Evolutionary conservation across 2,329 filamentous ascomycete species (phyloP).

Genomic region (Calonectria montana): DNA sequence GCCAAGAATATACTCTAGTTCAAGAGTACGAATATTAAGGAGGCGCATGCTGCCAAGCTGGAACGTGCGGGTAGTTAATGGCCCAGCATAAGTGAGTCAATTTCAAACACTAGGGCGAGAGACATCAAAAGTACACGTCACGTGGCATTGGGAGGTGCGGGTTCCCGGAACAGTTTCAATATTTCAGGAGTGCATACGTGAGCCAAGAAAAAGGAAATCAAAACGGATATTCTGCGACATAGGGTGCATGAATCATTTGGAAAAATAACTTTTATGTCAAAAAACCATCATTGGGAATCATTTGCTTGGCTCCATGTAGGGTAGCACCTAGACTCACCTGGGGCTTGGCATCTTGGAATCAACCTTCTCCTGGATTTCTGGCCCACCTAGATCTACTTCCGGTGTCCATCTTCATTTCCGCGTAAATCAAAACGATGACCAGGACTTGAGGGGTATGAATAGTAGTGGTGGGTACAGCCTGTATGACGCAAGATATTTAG

Average conservation of each 20-base stretch:
- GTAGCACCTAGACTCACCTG: neutral
- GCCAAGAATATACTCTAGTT: conserved; percentile 17
- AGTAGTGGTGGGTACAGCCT: neutral
- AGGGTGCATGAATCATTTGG: neutral
- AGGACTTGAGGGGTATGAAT: neutral
- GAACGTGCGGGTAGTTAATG: neutral
- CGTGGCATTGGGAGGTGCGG: neutral
- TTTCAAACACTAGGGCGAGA: neutral
- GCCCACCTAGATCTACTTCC: neutral
- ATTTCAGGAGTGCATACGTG: neutral
- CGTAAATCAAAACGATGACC: neutral
- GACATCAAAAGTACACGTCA: neutral
- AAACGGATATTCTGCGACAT: neutral
- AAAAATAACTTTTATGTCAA: neutral
- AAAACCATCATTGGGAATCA: neutral
- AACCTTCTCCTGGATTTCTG: neutral
- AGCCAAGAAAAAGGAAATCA: neutral
- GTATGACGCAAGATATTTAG: neutral
- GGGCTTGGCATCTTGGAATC: neutral
- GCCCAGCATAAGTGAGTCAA: neutral
- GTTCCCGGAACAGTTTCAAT: neutral
- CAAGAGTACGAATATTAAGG: conserved; percentile 22
- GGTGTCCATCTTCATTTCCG: neutral
- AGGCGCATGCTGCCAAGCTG: conserved; percentile 19
- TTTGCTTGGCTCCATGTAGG: neutral